Percentiles rank a stretch among this genome's conserved stretches.
Conservation (phyloP, 2,329 filamentous ascomycete species). For the Ophiostoma piceae region DNA sequence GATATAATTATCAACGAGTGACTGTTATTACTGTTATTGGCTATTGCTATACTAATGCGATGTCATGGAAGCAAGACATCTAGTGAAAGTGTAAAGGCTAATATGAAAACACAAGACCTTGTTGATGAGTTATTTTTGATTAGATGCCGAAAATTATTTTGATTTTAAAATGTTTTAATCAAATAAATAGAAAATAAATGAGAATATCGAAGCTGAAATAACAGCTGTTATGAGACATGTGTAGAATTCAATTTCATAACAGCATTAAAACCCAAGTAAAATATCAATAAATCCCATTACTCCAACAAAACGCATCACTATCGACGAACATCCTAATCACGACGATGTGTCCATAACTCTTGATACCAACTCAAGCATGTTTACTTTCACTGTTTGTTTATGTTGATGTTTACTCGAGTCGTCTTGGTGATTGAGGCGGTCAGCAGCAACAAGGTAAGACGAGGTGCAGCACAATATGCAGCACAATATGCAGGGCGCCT, state of each 20-base stretch:
- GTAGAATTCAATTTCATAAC: too few relatives aligned
- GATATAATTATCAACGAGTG: background rate
- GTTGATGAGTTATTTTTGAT: too few relatives aligned
- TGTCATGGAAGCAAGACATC: background rate
- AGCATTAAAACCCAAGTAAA: too few relatives aligned
- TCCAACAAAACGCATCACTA: background rate
- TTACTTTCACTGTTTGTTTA: background rate
- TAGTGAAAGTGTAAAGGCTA: background rate
- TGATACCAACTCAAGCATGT: background rate
- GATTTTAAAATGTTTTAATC: too few relatives aligned
- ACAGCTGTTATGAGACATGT: background rate
- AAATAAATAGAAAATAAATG: background rate
- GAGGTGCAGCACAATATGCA: conserved; percentile 17
- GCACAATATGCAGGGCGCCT: conserved; percentile 9
- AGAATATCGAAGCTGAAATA: background rate
- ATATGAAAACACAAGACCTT: too few relatives aligned
- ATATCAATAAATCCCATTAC: too few relatives aligned
- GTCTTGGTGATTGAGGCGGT: conserved; percentile 22
- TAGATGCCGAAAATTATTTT: too few relatives aligned
- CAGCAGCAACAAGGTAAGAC: conserved; percentile 16
- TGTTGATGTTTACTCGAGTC: conserved; percentile 18
- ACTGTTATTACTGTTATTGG: background rate
- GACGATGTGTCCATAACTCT: background rate
- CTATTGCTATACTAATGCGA: too few relatives aligned
- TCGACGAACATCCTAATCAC: background rate